These are phyloP conservation scores for Priceomyces castillae DNA, from an alignment of 805 yeast genomes.

Conservation along the genomic window DNA sequence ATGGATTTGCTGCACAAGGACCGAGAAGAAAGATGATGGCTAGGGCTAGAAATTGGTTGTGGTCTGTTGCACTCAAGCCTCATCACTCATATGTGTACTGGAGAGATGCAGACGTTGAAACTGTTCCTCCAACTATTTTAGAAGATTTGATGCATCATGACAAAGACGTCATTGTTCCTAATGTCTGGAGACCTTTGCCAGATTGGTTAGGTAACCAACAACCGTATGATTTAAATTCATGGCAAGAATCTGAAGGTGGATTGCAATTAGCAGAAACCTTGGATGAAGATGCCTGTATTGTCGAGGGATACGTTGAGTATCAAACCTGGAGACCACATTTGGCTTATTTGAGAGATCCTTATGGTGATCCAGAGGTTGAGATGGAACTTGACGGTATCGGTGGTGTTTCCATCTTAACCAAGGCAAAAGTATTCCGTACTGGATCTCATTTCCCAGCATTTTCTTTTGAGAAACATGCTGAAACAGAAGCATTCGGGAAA, in stretches of 20 bases:
- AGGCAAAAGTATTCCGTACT: conserved; percentile 78
- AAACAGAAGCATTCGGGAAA: conserved; percentile 95
- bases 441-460: conserved; percentile 98
- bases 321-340: conserved; percentile 98
- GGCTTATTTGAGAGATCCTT: conserved; percentile 91
- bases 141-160: conserved; percentile 93
- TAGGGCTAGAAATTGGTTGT: conserved; percentile 90
- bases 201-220: conserved; percentile 84
- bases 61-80: conserved; percentile 82
- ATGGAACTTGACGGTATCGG: conserved; percentile 96
- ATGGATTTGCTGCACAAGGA: conserved; percentile 95
- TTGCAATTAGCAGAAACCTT: conserved; percentile 68
- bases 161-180: conserved; percentile 91
- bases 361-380: conserved; percentile 91
- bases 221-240: conserved; percentile 80
- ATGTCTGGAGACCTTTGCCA: conserved; percentile 87
- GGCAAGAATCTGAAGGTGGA: conserved; percentile 86
- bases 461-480: conserved; percentile 94
- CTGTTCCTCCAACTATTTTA: conserved; percentile 76
- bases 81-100: conserved; percentile 95
- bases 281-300: conserved; percentile 94
- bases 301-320: conserved; percentile 95
- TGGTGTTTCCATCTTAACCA: conserved; percentile 89
- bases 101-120: conserved; percentile 98
- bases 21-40: conserved; percentile 95